Evolutionary conservation across 768 basidiomycete species (phyloP).

Genomic region (Cubamyces lactineus): DNA sequence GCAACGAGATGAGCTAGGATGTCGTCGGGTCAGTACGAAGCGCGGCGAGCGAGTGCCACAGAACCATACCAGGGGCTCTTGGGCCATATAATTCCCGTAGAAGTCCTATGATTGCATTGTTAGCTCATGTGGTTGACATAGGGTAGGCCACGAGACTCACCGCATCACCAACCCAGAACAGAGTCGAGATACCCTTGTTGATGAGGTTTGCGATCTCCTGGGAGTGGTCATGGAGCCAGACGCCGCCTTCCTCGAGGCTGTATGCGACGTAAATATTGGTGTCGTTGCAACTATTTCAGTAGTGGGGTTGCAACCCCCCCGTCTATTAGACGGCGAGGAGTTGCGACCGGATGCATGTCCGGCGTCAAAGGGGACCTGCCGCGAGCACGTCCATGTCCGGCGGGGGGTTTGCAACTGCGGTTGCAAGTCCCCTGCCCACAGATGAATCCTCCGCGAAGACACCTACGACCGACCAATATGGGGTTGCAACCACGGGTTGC

Average conservation of each 20-base stretch:
- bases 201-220: constrained; percentile 58
- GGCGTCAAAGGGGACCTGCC: too few species aligned
- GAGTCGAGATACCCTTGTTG: constrained; percentile 54
- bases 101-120: constrained; percentile 41
- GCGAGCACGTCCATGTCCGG: too few species aligned
- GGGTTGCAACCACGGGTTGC: too few species aligned
- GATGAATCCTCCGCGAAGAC: too few species aligned
- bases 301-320: too few species aligned
- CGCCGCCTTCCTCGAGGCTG: constrained; percentile 51
- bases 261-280: constrained; percentile 46
- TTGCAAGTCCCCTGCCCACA: too few species aligned
- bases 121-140: not conserved
- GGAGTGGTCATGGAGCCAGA: constrained; percentile 55
- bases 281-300: too few species aligned
- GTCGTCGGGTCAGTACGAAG: constrained; percentile 20
- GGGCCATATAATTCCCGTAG: constrained; percentile 54
- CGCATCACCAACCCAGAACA: constrained; percentile 60
- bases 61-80: constrained; percentile 38
- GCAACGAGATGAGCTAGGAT: constrained; percentile 55
- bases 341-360: too few species aligned
- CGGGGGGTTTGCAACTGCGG: too few species aligned
- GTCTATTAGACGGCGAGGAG: too few species aligned
- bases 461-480: too few species aligned
- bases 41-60: not conserved
- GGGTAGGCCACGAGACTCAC: constrained; percentile 34